Evolutionary conservation across 495 filamentous ascomycete species (phyloP), one percentile per base, ranked within the genome.

Genomic region (Penicillium ucsense): DNA sequence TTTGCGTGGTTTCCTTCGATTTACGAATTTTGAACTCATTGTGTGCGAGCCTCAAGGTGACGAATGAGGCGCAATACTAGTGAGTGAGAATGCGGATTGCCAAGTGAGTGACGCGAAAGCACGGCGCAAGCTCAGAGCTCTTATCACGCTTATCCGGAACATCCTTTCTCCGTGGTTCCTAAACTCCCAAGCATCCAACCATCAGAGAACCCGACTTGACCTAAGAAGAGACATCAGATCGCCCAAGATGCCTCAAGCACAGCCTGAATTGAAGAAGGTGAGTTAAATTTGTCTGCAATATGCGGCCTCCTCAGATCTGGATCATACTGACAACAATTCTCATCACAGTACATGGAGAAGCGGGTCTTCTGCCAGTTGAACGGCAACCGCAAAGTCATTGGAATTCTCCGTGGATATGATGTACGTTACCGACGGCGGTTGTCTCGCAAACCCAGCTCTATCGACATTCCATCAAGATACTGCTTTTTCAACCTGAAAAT

Each of bases 191-290:
- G 61, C 55, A 55, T 32, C 32, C 43, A 20, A 41, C 49, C 46
- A 44, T 47, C 41, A 39, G 50, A 35, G 41, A 45, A 50, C 46
- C 45, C 43, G 48, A 45, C 29, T 47, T 41, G 53, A 38, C 50
- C 32, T 28, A 37, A 37, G 43, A 50, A 57, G 43, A 41, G 50
- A 53, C 32, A 56, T 48, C 46, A 44, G 45, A 45, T 51, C 54
- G 51, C 52, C 64, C 70, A 86, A 77, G 52, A 98, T 98, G 94
- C 89, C 94, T 71, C 91, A 91, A 86, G 89, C 92, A 64, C 91
- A 96, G 71, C 94, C 92, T 51, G 94, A 98, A 69, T 82, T 98
- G 51, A 97, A 98, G 72, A 97, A 96, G 81, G 92, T 91, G 65
- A 39, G 71, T 52, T 7, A 34, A 27, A 31, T 6, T 46, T n/a